Percentiles rank a stretch among this genome's conserved stretches.
Conservation (phyloP, 2,329 filamentous ascomycete species). For the Paradendryphiella salina region DNA sequence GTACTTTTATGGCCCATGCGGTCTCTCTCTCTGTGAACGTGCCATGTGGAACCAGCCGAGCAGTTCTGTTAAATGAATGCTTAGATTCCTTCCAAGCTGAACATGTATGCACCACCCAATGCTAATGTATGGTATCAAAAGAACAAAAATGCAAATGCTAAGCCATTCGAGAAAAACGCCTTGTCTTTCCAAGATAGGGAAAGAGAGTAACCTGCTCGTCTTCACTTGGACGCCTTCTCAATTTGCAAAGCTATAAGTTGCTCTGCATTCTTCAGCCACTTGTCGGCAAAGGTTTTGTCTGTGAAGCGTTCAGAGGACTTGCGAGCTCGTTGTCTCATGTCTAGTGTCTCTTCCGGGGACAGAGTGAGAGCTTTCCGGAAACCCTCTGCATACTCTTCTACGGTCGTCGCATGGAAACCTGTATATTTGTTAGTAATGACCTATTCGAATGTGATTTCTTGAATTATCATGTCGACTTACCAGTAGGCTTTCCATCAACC, state of each 20-base stretch:
- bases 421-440: too few relatives aligned
- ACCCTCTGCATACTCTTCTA: slow-evolving; percentile 75
- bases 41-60: too few relatives aligned
- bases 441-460: neutral
- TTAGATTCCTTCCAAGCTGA: neutral
- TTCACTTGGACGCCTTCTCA: slow-evolving; percentile 18
- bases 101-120: slow-evolving; percentile 5
- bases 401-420: slow-evolving; percentile 84
- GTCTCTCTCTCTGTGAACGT: neutral
- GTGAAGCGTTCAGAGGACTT: slow-evolving; percentile 82
- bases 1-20: neutral
- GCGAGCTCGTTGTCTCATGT: slow-evolving; percentile 75
- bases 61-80: neutral
- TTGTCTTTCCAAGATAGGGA: neutral
- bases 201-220: neutral
- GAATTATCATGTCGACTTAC: slow-evolving; percentile 49
- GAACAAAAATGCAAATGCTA: neutral
- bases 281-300: slow-evolving; percentile 78
- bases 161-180: neutral
- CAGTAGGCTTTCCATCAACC: slow-evolving; percentile 75
- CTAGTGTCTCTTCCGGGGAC: slow-evolving; percentile 65
- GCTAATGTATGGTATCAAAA: slow-evolving; percentile 15
- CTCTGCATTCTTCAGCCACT: slow-evolving; percentile 77
- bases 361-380: slow-evolving; percentile 77
- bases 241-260: slow-evolving; percentile 62